Evolutionary conservation across 2,329 filamentous ascomycete species (phyloP).

Genomic region (Phaeophleospora eucalypticola): DNA sequence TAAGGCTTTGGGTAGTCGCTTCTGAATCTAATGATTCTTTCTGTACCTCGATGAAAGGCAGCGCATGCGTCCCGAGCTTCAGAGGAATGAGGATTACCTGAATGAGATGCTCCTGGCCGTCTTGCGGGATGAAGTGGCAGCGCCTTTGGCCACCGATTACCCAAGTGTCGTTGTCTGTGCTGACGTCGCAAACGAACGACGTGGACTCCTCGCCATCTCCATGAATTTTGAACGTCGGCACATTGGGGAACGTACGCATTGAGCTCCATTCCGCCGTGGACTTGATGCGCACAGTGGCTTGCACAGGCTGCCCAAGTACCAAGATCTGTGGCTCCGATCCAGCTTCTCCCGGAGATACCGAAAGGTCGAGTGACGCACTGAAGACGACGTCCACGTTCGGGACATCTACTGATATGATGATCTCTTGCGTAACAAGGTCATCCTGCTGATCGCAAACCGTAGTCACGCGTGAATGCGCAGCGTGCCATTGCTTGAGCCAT

Average conservation of each 20-base stretch:
- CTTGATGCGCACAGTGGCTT: slow-evolving; percentile 56
- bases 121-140: slow-evolving; percentile 63
- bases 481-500: slow-evolving; percentile 57
- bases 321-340: slow-evolving; percentile 38
- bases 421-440: slow-evolving; percentile 45
- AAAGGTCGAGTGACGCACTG: slow-evolving; percentile 51
- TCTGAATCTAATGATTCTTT: slow-evolving; percentile 47
- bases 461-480: slow-evolving; percentile 30
- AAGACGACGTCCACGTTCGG: slow-evolving; percentile 79
- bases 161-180: slow-evolving; percentile 71
- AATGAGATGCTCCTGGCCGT: slow-evolving; percentile 43
- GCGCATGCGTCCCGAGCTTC: slow-evolving; percentile 69
- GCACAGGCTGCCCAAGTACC: slow-evolving; percentile 61
- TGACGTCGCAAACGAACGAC: slow-evolving; percentile 80
- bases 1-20: slow-evolving; percentile 17
- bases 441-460: slow-evolving; percentile 22
- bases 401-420: slow-evolving; percentile 86
- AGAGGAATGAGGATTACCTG: slow-evolving; percentile 76
- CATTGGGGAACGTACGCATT: slow-evolving; percentile 45
- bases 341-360: slow-evolving; percentile 8
- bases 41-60: slow-evolving; percentile 75
- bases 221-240: slow-evolving; percentile 19
- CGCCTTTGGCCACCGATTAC: slow-evolving; percentile 77
- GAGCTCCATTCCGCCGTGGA: slow-evolving; percentile 54
- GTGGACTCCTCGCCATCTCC: slow-evolving; percentile 11